These are phyloP conservation scores for Dothistroma pini DNA, from an alignment of 2,329 filamentous ascomycete genomes.

Conservation along the genomic window DNA sequence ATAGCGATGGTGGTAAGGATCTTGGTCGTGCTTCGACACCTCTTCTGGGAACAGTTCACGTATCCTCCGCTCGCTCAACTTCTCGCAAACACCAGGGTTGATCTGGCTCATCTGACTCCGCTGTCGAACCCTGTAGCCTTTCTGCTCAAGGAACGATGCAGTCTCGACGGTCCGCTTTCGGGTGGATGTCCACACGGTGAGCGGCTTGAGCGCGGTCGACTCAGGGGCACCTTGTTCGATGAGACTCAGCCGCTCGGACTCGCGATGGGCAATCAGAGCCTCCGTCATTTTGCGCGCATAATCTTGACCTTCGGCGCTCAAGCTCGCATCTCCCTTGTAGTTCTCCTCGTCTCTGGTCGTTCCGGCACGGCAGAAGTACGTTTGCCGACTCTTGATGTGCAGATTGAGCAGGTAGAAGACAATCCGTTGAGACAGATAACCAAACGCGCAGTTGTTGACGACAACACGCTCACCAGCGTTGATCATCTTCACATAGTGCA, in stretches of 20 bases:
- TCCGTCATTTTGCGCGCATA: slow-evolving; percentile 88
- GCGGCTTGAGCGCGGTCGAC: slow-evolving; percentile 67
- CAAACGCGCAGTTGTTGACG: slow-evolving; percentile 96
- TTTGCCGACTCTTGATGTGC: slow-evolving; percentile 91
- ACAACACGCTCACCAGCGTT: slow-evolving; percentile 91
- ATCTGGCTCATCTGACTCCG: slow-evolving; percentile 96
- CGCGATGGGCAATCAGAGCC: slow-evolving; percentile 74
- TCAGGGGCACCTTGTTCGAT: slow-evolving; percentile 62
- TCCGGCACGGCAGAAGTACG: slow-evolving; percentile 86
- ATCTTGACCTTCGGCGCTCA: slow-evolving; percentile 73
- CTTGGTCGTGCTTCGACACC: slow-evolving; percentile 84
- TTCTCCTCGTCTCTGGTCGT: slow-evolving; percentile 83
- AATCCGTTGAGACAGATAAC: slow-evolving; percentile 93
- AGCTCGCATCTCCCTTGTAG: slow-evolving; percentile 83
- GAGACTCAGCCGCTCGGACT: slow-evolving; percentile 70
- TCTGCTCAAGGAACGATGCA: slow-evolving; percentile 70
- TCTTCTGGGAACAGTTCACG: slow-evolving; percentile 82
- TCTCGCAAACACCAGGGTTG: slow-evolving; percentile 94
- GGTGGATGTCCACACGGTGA: slow-evolving; percentile 95
- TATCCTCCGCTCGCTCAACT: slow-evolving; percentile 80
- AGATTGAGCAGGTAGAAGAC: slow-evolving; percentile 98
- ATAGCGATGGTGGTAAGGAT: slow-evolving; percentile 96
- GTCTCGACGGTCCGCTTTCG: slow-evolving; percentile 88
- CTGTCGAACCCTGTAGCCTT: slow-evolving; percentile 82
- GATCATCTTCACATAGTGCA: slow-evolving; percentile 99